Evolutionary conservation across 306 rosid species (phyloP), one percentile per base, ranked within the genome.

Genomic region (Clitoria ternatea): DNA sequence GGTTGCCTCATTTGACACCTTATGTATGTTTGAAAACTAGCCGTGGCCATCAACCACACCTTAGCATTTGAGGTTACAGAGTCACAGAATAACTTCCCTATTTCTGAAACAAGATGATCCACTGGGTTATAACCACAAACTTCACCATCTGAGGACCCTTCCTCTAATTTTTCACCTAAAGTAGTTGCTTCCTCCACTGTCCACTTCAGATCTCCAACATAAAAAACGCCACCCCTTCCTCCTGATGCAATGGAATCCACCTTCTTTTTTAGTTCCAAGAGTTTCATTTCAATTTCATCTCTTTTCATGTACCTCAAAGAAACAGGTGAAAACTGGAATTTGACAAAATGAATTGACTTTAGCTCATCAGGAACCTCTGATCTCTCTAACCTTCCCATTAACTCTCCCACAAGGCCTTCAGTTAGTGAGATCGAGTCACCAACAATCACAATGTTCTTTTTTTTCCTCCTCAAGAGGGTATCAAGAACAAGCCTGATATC

Each of bases 1-100:
- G 97, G 89, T 77, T 87, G 86, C 81, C 86, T 87, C 83, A 82
- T 82, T 84, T 92, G 97, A 73, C 90, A 82, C 66, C 75, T 89
- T 85, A 89, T 84, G 80, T 89, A 84, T 67, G 96, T 89, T 73
- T 92, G 93, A 49, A 82, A 85, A 54, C 85, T 92, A 48, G 96
- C 88, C 30, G 87, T 85, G 1, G 80, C 96, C 83, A 92, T 78
- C 43, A 92, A 52, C 96, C 97, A 85, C 15, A 85, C 68, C 72
- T 84, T 89, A 45, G 83, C 15, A 48, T 71, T 66, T 23, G 84
- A 79, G 45, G 42, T 73, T 17, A 65, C 80, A 29, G 61, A 32
- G 13, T 82, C 84, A 36, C 78, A 80, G 69, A 89, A 70, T 53
- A 89, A 53, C 74, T 77, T 87, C n/a, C 88, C 73, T 55, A 92